These are phyloP conservation scores for Annulohypoxylon bovei DNA, from an alignment of 495 filamentous ascomycete species.

Conservation along the genomic window DNA sequence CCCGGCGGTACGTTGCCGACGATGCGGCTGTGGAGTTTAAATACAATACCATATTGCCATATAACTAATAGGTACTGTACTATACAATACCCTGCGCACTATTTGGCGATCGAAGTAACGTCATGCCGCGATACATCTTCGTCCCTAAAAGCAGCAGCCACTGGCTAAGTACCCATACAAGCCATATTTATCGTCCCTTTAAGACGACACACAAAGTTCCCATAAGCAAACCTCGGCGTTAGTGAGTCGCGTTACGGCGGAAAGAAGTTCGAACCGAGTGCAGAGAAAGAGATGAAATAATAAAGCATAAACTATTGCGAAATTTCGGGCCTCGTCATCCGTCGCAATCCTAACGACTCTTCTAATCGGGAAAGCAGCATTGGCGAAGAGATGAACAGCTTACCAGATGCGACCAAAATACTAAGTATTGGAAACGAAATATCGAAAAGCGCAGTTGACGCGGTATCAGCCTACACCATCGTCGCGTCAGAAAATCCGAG, in stretches of 20 bases:
- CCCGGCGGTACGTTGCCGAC: slow-evolving; percentile 33
- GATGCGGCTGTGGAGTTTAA: slow-evolving; percentile 40
- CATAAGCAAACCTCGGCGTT: slow-evolving; percentile 35
- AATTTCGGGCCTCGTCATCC: slow-evolving; percentile 22
- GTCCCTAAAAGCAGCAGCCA: slow-evolving; percentile 29
- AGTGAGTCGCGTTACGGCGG: slow-evolving; percentile 15
- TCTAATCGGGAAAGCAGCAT: slow-evolving; percentile 24
- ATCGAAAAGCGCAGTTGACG: slow-evolving; percentile 20
- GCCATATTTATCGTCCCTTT: not conserved
- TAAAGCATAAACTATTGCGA: slow-evolving; percentile 27
- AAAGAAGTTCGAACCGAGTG: slow-evolving; percentile 23
- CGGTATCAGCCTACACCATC: slow-evolving; percentile 11
- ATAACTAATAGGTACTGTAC: too few species aligned
- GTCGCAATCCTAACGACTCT: slow-evolving; percentile 7
- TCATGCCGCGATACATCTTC: slow-evolving; percentile 32
- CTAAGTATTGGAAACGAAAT: slow-evolving; percentile 20
- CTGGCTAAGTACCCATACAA: slow-evolving; percentile 25
- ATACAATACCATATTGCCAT: slow-evolving; percentile 16
- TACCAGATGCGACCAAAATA: slow-evolving; percentile 23
- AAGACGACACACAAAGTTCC: slow-evolving; percentile 9
- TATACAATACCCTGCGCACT: slow-evolving; percentile 1
- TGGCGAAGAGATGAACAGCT: slow-evolving; percentile 12
- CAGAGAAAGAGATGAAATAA: not conserved
- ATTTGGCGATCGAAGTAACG: slow-evolving; percentile 40
- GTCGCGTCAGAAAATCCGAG: slow-evolving; percentile 3